Percentiles rank a stretch among this genome's conserved stretches.
Evolutionary conservation across 768 basidiomycete genomes (phyloP).

Genomic region (Psilocybe subaeruginosa): DNA sequence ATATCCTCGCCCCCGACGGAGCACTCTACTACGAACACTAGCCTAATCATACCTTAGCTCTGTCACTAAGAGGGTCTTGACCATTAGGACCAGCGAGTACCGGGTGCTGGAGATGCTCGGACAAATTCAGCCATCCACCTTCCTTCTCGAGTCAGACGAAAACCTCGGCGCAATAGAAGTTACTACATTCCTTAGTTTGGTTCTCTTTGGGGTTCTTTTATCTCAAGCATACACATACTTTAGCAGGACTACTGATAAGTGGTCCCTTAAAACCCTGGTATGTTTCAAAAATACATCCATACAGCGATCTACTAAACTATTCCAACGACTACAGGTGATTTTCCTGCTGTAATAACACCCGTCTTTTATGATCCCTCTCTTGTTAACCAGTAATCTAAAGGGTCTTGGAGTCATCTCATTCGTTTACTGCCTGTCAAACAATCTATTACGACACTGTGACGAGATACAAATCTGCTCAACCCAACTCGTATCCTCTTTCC

Average conservation of each 20-base stretch:
- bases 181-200: slow-evolving; percentile 13
- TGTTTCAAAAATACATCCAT: background rate
- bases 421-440: slow-evolving; percentile 13
- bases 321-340: background rate
- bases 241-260: slow-evolving; percentile 2
- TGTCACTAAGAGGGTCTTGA: slow-evolving; percentile 1
- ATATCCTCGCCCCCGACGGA: background rate
- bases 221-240: slow-evolving; percentile 17
- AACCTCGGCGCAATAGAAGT: slow-evolving; percentile 17
- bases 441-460: slow-evolving; percentile 16
- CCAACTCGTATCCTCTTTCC: slow-evolving; percentile 15
- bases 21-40: no score
- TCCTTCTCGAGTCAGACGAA: slow-evolving; percentile 8
- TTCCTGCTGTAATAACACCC: background rate
- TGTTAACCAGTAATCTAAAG: background rate
- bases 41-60: background rate
- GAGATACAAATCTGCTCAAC: background rate
- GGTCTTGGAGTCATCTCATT: slow-evolving; percentile 10
- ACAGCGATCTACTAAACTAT: background rate
- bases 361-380: background rate
- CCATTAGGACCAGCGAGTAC: background rate
- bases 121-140: background rate
- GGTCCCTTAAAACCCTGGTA: slow-evolving; percentile 10
- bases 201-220: slow-evolving; percentile 11
- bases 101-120: background rate